These are phyloP conservation scores for Datura wrightii DNA, from an alignment of 257 asterid genomes.

Conservation along the genomic window DNA sequence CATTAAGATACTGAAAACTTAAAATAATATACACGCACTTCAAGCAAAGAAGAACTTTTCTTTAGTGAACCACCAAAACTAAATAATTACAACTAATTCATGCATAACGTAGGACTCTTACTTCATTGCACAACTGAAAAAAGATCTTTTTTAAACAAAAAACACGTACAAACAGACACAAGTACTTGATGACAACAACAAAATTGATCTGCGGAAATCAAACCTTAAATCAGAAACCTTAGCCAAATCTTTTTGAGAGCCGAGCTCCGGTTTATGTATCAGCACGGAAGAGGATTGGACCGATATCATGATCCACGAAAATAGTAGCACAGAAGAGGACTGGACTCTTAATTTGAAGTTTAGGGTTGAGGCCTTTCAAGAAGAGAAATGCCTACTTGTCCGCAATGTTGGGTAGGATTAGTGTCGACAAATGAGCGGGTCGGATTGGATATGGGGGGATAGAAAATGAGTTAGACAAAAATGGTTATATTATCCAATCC, in stretches of 20 bases:
- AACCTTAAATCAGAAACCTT: not conserved
- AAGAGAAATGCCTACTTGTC: not conserved
- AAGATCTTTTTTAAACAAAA: not conserved
- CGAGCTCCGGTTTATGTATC: not conserved
- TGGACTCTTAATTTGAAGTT: not conserved
- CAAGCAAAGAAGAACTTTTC: not conserved
- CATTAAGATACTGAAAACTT: not conserved
- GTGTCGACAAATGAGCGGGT: not conserved
- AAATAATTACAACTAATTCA: slow-evolving; percentile 15
- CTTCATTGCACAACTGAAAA: not conserved
- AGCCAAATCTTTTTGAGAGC: not conserved
- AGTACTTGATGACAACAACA: not conserved
- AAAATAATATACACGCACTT: slow-evolving; percentile 7
- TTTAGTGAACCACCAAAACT: not conserved
- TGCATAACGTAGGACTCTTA: not conserved
- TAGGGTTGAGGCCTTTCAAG: not conserved
- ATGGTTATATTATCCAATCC: not conserved
- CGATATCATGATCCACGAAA: too few relatives aligned
- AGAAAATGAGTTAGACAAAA: not conserved
- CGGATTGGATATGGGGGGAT: not conserved
- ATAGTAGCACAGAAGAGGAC: too few relatives aligned
- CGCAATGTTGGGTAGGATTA: not conserved
- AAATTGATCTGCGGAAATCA: not conserved
- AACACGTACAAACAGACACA: not conserved
- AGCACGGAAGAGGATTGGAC: not conserved